Percentiles rank a stretch among this genome's conserved stretches.
Evolutionary conservation across 495 filamentous ascomycete species (phyloP).

Genomic region (Aspergillus sparsus): DNA sequence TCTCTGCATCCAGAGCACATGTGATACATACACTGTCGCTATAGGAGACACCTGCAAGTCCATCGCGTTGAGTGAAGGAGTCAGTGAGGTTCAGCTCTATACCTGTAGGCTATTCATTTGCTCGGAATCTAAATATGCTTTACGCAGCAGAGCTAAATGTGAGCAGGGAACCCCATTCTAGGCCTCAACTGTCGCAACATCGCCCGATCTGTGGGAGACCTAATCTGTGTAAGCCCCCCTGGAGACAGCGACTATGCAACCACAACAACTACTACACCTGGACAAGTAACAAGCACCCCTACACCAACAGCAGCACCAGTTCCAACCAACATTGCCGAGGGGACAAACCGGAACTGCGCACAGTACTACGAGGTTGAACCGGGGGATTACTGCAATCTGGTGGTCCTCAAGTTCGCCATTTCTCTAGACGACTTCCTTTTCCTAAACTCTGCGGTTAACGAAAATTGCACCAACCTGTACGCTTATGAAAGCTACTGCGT

Average conservation of each 20-base stretch:
- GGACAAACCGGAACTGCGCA: slow-evolving; percentile 3
- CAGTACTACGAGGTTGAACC: slow-evolving; percentile 11
- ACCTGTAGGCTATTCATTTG: too few species aligned
- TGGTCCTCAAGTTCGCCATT: slow-evolving; percentile 16
- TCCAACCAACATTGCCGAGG: slow-evolving; percentile 7
- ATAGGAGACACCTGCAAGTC: slow-evolving; percentile 8
- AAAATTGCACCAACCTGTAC: slow-evolving; percentile 12
- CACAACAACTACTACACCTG: slow-evolving; percentile 5
- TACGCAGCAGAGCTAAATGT: too few species aligned
- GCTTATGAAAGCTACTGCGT: slow-evolving; percentile 14
- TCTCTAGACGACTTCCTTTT: slow-evolving; percentile 14
- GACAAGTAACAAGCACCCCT: neutral
- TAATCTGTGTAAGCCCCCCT: slow-evolving; percentile 8
- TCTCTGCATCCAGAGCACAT: slow-evolving; percentile 14
- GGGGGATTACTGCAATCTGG: slow-evolving; percentile 11
- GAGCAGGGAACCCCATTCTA: slow-evolving; percentile 16
- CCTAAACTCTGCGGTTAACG: slow-evolving; percentile 11
- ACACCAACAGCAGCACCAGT: slow-evolving; percentile 9
- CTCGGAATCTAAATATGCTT: too few species aligned
- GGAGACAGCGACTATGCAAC: slow-evolving; percentile 8
- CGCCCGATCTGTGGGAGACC: slow-evolving; percentile 5
- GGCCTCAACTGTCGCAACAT: slow-evolving; percentile 13
- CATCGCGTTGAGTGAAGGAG: neutral
- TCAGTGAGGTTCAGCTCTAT: slow-evolving; percentile 7
- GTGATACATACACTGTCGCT: slow-evolving; percentile 4